Percentiles rank a stretch among this genome's conserved stretches.
These are phyloP conservation scores for Phytopythium ostracodes DNA, from an alignment of 352 stramenopile species.

Conservation along the genomic window DNA sequence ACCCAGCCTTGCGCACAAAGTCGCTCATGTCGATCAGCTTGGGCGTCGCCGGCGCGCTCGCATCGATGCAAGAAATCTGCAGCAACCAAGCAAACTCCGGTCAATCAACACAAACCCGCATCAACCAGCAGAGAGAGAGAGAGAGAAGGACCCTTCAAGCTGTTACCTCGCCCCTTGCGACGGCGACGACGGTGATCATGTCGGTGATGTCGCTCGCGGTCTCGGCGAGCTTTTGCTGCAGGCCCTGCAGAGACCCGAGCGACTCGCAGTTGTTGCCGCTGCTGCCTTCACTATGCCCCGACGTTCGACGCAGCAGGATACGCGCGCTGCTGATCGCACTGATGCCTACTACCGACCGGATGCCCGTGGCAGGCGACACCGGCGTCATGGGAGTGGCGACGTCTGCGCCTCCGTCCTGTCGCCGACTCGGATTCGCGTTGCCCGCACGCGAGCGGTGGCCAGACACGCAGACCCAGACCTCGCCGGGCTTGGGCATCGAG, in stretches of 20 bases:
- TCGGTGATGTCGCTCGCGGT: constrained; percentile 48
- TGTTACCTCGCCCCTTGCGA: constrained; percentile 59
- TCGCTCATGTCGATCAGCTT: constrained; percentile 71
- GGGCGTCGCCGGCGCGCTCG: constrained; percentile 27
- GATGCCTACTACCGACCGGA: background rate
- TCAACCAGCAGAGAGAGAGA: too few relatives aligned
- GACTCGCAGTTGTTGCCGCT: constrained; percentile 17
- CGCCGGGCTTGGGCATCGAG: constrained; percentile 67
- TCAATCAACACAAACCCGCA: background rate
- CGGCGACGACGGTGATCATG: constrained; percentile 70
- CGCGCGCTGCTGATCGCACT: constrained; percentile 8
- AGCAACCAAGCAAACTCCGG: background rate
- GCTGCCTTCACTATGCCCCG: constrained; percentile 3
- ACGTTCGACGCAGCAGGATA: constrained; percentile 2
- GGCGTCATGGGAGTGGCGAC: background rate
- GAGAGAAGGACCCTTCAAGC: too few relatives aligned
- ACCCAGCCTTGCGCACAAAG: constrained; percentile 68
- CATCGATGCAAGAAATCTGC: constrained; percentile 70
- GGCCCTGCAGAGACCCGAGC: constrained; percentile 28
- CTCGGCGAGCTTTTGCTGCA: constrained; percentile 47
- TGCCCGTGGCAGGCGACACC: background rate
- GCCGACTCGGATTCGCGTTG: constrained; percentile 28
- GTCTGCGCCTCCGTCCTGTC: constrained; percentile 13
- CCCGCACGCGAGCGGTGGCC: constrained; percentile 39
- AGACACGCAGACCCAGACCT: constrained; percentile 71